Evolutionary conservation across 306 rosid genomes (phyloP).

Genomic region (Inga oerstediana): DNA sequence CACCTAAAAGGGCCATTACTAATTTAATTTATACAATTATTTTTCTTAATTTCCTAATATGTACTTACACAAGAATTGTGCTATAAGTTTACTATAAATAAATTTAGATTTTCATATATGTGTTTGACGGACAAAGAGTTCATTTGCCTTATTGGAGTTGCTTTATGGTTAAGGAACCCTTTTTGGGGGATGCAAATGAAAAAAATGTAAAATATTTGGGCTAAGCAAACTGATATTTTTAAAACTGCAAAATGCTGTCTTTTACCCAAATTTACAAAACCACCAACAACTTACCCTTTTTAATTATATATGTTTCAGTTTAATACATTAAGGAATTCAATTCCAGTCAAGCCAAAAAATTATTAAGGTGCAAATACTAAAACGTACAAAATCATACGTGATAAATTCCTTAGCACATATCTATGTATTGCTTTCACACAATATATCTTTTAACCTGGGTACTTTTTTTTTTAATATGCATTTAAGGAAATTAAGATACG

Average conservation of each 20-base stretch:
- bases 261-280: not conserved
- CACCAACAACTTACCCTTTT: not conserved
- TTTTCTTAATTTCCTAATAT: not conserved
- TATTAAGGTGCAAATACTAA: not conserved
- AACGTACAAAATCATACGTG: not conserved
- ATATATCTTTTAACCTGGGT: not conserved
- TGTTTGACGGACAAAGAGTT: not conserved
- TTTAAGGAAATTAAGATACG: not conserved
- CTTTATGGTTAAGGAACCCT: not conserved
- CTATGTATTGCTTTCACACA: not conserved
- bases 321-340: not conserved
- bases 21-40: not conserved
- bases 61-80: not conserved
- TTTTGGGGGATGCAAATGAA: not conserved
- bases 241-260: not conserved
- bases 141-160: not conserved
- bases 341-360: not conserved
- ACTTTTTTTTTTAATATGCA: not conserved
- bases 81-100: not conserved
- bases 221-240: not conserved
- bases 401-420: not conserved
- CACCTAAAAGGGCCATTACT: not conserved
- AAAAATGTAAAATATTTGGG: not conserved
- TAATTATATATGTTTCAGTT: not conserved
- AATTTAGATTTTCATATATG: not conserved